Evolutionary conservation across 2,329 filamentous ascomycete species (phyloP), one percentile per base, ranked within the genome.

Genomic region (Zymoseptoria pseudotritici): DNA sequence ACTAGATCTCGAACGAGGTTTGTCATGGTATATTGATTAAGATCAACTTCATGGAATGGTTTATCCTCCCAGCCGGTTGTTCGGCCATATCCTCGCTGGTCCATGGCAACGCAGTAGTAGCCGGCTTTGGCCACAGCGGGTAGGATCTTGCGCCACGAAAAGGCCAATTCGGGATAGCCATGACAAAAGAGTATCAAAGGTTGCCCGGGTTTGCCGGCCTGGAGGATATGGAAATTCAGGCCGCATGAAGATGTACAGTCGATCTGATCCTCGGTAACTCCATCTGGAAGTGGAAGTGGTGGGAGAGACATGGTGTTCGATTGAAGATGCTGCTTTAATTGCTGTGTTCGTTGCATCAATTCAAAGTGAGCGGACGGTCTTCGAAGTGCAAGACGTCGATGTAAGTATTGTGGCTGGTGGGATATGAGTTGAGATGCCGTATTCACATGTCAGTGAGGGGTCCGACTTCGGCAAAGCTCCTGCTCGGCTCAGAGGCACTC

Each of bases 131-230:
- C 83, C n/a, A 90, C 75, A 0, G 75, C 70, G 6, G 80, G 79
- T 66, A 89, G 78, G 42, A 88, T 73, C 58, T 85, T 83, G 56
- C 86, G 82, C 85, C 86, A 89, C 53, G 86, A 88, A 70, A 82
- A 89, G 26, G 86, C 84, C 2, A 89, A 76, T 68, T 89, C 86
- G 1, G 86, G 86, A 63, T 83, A 89, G 46, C 86, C 86, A 71
- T 88, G 86, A 54, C 83, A 79, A 54, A 87, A 81, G 6, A 88
- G 70, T 8, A 88, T 73, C 10, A 88, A 77, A 1, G 84, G 85
- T 6, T 75, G 77, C 22, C 75, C 70, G 24, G 72, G 70, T 42
- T 76, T 70, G 50, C 83, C 82, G 17, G 84, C 77, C 65, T 82
- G 79, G 19, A 88, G 76, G 42, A 84, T 71, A 72, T 89, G 86